Percentiles rank a stretch among this genome's conserved stretches.
phyloP scores from a whole-genome alignment of 129 eudicot genomes.

The Smallanthus sonchifolius region DNA sequence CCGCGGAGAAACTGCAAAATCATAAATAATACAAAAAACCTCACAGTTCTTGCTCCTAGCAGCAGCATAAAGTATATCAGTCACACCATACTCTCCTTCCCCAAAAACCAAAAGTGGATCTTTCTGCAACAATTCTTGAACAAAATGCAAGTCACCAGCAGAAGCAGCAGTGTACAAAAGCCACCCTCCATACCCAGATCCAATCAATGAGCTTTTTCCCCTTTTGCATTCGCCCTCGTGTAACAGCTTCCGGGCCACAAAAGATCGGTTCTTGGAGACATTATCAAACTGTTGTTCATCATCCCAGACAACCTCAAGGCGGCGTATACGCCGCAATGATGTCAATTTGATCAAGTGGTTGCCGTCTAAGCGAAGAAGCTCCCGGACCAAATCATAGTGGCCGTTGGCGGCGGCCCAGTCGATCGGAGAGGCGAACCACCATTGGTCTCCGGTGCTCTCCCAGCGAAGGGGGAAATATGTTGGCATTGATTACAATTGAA shows the following conservation, averaged over 20 bases:
- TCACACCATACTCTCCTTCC: conserved; percentile 91
- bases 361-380: conserved; percentile 84
- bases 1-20: conserved; percentile 63
- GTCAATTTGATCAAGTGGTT: conserved; percentile 80
- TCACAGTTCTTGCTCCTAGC: conserved; percentile 71
- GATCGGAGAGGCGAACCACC: conserved; percentile 99
- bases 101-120: conserved; percentile 92
- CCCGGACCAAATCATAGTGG: conserved; percentile 85
- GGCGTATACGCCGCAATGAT: conserved; percentile 90
- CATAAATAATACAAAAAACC: conserved; percentile 69
- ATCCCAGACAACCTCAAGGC: conserved; percentile 95
- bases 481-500: conserved; percentile 36
- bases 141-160: conserved; percentile 75
- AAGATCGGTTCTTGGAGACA: conserved; percentile 68
- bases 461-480: conserved; percentile 80
- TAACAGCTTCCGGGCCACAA: conserved; percentile 59
- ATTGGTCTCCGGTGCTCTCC: conserved; percentile 98
- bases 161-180: conserved; percentile 87
- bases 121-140: conserved; percentile 50
- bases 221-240: conserved; percentile 59
- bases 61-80: conserved; percentile 88
- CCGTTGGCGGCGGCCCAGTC: conserved; percentile 98
- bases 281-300: conserved; percentile 76
- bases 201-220: conserved; percentile 54
- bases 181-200: conserved; percentile 95